phyloP scores from a whole-genome alignment of 495 filamentous ascomycete genomes.

The Podospora bellae-mahoneyi region DNA sequence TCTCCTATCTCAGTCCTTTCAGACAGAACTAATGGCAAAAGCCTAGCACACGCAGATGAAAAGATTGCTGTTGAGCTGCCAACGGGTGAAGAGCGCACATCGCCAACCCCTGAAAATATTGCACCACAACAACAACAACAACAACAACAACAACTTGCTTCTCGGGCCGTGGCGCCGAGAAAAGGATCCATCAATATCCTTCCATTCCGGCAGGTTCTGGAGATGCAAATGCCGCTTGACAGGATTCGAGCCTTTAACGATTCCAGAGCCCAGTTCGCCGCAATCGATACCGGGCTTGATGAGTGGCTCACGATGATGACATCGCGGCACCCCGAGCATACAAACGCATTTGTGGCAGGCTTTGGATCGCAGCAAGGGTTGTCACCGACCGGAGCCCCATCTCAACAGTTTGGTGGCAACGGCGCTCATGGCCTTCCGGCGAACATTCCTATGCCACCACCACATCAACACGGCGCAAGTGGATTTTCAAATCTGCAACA shows the following conservation, averaged over 20 bases:
- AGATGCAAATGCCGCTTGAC: conserved; percentile 56
- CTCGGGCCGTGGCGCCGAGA: conserved; percentile 9
- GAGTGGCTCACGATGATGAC: conserved; percentile 62
- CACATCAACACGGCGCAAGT: conserved; percentile 24
- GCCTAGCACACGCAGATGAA: neutral
- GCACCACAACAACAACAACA: neutral
- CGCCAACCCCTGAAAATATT: neutral
- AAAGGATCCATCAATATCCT: conserved; percentile 41
- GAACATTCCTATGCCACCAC: conserved; percentile 28
- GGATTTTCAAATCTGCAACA: conserved; percentile 34
- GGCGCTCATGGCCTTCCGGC: conserved; percentile 25
- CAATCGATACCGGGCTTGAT: conserved; percentile 67
- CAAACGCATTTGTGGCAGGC: conserved; percentile 32
- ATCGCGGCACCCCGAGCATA: conserved; percentile 37
- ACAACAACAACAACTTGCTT: neutral
- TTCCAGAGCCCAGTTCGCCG: conserved; percentile 65
- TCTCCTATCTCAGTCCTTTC: conserved; percentile 5
- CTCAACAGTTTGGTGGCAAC: conserved; percentile 20
- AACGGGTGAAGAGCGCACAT: neutral
- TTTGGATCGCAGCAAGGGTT: conserved; percentile 25
- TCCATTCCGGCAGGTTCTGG: conserved; percentile 70
- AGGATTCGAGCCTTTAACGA: conserved; percentile 67
- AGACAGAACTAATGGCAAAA: neutral
- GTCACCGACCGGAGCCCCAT: conserved; percentile 37
- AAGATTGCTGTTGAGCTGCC: neutral